Percentiles rank a stretch among this genome's conserved stretches.
Conservation (phyloP, 2,329 filamentous ascomycete genomes). For the Ophiocordyceps polyrhachis-furcata region DNA sequence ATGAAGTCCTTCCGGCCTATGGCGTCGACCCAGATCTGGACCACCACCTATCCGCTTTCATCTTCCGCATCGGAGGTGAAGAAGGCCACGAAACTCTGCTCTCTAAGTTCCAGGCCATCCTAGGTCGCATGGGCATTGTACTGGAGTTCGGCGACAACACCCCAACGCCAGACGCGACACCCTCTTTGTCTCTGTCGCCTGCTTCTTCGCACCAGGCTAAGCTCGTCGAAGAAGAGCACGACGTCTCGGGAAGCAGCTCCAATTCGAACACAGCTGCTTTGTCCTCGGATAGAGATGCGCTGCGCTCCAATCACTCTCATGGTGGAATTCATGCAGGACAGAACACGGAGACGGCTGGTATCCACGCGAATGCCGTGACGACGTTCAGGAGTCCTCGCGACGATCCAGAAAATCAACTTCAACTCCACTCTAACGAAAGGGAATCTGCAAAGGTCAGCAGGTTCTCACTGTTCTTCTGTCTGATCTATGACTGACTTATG, state of each 20-base stretch:
- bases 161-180: constrained; percentile 9
- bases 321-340: background rate
- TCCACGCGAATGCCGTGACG: background rate
- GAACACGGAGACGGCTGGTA: background rate
- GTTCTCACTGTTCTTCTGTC: background rate
- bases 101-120: constrained; percentile 50
- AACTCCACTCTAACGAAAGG: background rate
- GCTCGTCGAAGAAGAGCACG: background rate
- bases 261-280: background rate
- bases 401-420: background rate
- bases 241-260: background rate
- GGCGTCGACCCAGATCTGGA: constrained; percentile 56
- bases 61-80: constrained; percentile 60
- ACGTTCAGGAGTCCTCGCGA: background rate
- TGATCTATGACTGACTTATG: background rate
- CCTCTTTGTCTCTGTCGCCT: constrained; percentile 7
- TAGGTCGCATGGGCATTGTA: constrained; percentile 51
- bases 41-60: constrained; percentile 54
- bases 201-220: background rate
- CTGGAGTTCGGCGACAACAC: constrained; percentile 37
- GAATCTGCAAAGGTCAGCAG: background rate
- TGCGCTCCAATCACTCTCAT: background rate
- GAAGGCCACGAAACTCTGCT: constrained; percentile 37
- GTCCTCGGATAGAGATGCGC: background rate
- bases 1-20: constrained; percentile 51